Evolutionary conservation across 768 basidiomycete species (phyloP).

Genomic region (Lentinula lateritia): DNA sequence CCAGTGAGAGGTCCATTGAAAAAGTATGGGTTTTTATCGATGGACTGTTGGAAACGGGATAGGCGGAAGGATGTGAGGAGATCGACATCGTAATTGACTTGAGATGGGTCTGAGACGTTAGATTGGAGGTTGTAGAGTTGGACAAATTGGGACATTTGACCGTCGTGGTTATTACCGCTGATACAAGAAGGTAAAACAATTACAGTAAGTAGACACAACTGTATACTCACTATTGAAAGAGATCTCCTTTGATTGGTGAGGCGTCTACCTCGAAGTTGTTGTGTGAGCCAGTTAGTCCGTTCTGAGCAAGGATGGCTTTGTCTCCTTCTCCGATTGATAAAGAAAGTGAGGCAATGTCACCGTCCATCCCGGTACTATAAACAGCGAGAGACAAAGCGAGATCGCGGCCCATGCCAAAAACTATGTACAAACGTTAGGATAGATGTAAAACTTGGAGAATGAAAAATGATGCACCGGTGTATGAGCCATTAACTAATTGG

Average conservation of each 20-base stretch:
- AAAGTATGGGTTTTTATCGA: not conserved
- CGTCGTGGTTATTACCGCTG: not conserved
- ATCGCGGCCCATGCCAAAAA: not conserved
- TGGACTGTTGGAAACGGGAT: not conserved
- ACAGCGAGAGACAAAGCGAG: not conserved
- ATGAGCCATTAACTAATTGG: not conserved
- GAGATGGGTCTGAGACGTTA: not conserved
- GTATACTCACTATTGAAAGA: not conserved
- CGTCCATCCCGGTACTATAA: not conserved
- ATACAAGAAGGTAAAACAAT: too few relatives aligned
- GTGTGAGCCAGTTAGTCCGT: conserved; percentile 3
- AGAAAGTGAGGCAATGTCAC: not conserved
- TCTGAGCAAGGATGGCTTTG: not conserved
- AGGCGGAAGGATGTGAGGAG: not conserved
- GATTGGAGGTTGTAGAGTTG: not conserved
- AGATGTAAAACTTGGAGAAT: not conserved
- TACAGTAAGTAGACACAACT: too few relatives aligned
- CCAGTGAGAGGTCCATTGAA: not conserved
- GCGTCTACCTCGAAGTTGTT: conserved; percentile 7
- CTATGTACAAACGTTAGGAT: not conserved
- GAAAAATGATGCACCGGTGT: not conserved
- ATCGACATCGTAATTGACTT: conserved; percentile 2
- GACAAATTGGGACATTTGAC: not conserved
- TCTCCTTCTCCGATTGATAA: not conserved
- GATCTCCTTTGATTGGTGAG: not conserved